A percentile compares a stretch with the other conserved stretches of the same genome.
These are phyloP conservation scores for Tolypocladium guangdongense DNA, from an alignment of 2,329 filamentous ascomycete species.

Conservation along the genomic window DNA sequence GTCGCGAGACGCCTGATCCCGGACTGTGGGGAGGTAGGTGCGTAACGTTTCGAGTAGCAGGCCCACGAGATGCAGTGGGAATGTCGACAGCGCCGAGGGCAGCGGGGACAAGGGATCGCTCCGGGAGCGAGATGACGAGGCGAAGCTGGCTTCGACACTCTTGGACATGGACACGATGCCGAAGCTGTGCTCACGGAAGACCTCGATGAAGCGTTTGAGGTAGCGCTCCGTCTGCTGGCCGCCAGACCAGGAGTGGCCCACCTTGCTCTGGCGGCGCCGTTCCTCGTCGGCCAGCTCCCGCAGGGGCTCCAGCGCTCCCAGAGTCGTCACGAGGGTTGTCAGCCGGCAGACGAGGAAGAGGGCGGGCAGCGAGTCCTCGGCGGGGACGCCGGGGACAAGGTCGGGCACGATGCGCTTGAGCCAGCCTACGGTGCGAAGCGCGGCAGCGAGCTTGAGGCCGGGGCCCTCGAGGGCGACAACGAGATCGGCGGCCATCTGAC, in stretches of 20 bases:
- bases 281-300: slow-evolving; percentile 87
- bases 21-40: slow-evolving; percentile 69
- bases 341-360: slow-evolving; percentile 83
- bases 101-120: slow-evolving; percentile 41
- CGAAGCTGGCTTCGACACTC: slow-evolving; percentile 51
- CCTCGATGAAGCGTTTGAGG: slow-evolving; percentile 90
- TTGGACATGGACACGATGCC: slow-evolving; percentile 90
- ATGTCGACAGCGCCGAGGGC: slow-evolving; percentile 70
- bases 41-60: slow-evolving; percentile 69
- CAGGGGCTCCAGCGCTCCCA: slow-evolving; percentile 75
- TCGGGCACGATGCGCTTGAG: slow-evolving; percentile 79
- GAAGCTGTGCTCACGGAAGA: slow-evolving; percentile 96
- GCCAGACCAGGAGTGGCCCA: slow-evolving; percentile 42
- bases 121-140: slow-evolving; percentile 6
- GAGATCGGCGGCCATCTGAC: slow-evolving; percentile 76
- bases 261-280: slow-evolving; percentile 35
- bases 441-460: slow-evolving; percentile 75
- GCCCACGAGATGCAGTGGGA: slow-evolving; percentile 72
- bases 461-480: slow-evolving; percentile 67
- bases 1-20: slow-evolving; percentile 69
- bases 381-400: slow-evolving; percentile 28
- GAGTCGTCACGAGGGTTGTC: slow-evolving; percentile 64
- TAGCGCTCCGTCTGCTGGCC: slow-evolving; percentile 93
- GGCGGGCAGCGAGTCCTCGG: slow-evolving; percentile 63
- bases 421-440: slow-evolving; percentile 86